A percentile compares a stretch with the other conserved stretches of the same genome.
These are phyloP conservation scores for Cladosporium sp. DNA, from an alignment of 2,329 filamentous ascomycete genomes.

Conservation along the genomic window DNA sequence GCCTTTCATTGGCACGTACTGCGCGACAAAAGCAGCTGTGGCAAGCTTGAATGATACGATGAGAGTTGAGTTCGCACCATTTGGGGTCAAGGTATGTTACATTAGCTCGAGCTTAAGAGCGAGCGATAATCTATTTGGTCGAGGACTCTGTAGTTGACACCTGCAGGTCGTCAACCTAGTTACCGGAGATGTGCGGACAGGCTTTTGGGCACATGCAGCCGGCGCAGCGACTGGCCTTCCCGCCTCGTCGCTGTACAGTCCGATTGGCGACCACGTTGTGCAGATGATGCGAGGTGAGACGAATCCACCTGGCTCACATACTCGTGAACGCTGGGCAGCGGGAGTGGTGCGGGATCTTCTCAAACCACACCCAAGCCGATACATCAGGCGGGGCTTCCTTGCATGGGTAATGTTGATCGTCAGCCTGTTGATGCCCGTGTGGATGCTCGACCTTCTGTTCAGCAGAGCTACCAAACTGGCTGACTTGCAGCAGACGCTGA, in stretches of 20 bases:
- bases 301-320: conserved; percentile 9
- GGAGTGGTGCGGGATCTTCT: conserved; percentile 16
- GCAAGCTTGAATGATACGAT: conserved; percentile 20
- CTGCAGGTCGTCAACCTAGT: conserved; percentile 17
- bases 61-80: conserved; percentile 27
- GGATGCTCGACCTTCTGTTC: background rate
- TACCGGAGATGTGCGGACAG: conserved; percentile 19
- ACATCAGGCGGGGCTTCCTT: conserved; percentile 14
- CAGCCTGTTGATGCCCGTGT: conserved; percentile 1
- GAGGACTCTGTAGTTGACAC: background rate
- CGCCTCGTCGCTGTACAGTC: conserved; percentile 21
- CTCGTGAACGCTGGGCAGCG: conserved; percentile 19
- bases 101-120: background rate
- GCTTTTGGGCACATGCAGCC: conserved; percentile 9
- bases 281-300: conserved; percentile 9
- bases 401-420: background rate
- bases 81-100: conserved; percentile 21
- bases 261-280: conserved; percentile 14
- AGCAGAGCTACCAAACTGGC: background rate
- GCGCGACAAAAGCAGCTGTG: conserved; percentile 28
- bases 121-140: background rate
- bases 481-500: background rate
- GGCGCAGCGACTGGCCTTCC: conserved; percentile 19
- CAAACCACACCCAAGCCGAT: conserved; percentile 11
- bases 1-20: conserved; percentile 32